phyloP scores from a whole-genome alignment of 257 asterid genomes.

The Ballota nigra region DNA sequence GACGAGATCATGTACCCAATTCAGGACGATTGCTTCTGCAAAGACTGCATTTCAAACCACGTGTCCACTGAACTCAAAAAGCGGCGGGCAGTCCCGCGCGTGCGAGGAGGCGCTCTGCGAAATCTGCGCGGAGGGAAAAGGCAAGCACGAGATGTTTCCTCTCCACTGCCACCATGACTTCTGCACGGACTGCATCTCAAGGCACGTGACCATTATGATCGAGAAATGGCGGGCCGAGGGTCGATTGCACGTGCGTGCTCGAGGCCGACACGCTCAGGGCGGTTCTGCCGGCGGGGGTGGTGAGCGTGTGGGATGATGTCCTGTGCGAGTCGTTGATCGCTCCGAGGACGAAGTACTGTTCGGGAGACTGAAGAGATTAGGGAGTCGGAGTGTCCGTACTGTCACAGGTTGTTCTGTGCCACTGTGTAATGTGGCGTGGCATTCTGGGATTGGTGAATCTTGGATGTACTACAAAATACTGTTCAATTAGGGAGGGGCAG shows the following conservation, averaged over 20 bases:
- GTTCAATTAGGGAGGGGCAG: too few relatives aligned
- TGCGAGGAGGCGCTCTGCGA: too few relatives aligned
- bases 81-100: too few relatives aligned
- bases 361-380: slow-evolving; percentile 28
- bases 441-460: slow-evolving; percentile 29
- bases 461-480: too few relatives aligned
- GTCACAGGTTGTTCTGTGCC: slow-evolving; percentile 47
- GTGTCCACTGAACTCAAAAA: too few relatives aligned
- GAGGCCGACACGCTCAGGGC: slow-evolving; percentile 29
- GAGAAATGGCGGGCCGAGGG: neutral
- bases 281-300: slow-evolving; percentile 15
- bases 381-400: slow-evolving; percentile 48
- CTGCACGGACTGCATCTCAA: slow-evolving; percentile 50
- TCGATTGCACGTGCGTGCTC: slow-evolving; percentile 34
- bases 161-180: slow-evolving; percentile 40
- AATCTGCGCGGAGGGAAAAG: slow-evolving; percentile 55
- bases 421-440: slow-evolving; percentile 55
- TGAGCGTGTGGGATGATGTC: slow-evolving; percentile 34
- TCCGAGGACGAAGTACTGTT: slow-evolving; percentile 34
- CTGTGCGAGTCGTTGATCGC: slow-evolving; percentile 40
- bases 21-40: too few relatives aligned
- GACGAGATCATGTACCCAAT: too few relatives aligned
- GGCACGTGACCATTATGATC: slow-evolving; percentile 33
- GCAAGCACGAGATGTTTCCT: slow-evolving; percentile 25
- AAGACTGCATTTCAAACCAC: too few relatives aligned